Percentiles rank a stretch among this genome's conserved stretches.
Conservation (phyloP, 345 rosid species). For the Brassica incana region DNA sequence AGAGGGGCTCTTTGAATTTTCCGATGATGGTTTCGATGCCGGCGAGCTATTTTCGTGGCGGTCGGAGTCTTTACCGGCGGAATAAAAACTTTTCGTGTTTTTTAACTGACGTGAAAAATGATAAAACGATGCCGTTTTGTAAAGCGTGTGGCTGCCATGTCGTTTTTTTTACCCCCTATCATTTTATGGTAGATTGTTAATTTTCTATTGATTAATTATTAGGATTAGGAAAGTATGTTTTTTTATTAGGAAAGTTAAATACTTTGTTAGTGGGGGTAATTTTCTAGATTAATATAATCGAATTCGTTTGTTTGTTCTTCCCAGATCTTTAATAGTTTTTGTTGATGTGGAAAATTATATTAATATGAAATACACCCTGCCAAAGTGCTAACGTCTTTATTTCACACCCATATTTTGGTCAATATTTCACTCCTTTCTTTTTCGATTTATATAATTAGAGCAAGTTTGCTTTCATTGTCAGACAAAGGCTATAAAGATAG, state of each 20-base stretch:
- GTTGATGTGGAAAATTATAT: not conserved
- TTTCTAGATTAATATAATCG: conserved; percentile 21
- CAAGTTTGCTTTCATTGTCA: not conserved
- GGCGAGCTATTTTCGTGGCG: conserved; percentile 55
- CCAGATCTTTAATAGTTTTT: conserved; percentile 2
- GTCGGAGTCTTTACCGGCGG: conserved; percentile 62
- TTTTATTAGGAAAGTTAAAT: conserved; percentile 2
- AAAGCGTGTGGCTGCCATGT: conserved; percentile 32
- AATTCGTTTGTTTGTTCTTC: conserved; percentile 38
- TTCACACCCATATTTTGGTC: no score
- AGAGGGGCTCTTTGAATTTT: conserved; percentile 63
- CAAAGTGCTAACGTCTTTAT: no score
- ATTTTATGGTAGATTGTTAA: conserved; percentile 28
- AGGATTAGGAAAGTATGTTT: conserved; percentile 21
- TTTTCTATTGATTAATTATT: conserved; percentile 17
- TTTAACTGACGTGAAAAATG: conserved; percentile 16
- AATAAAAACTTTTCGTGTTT: conserved; percentile 18
- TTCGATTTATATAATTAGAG: not conserved
- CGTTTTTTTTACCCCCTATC: conserved; percentile 11
- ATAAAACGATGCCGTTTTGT: conserved; percentile 36
- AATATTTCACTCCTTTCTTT: no score
- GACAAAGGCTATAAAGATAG: not conserved
- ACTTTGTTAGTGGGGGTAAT: conserved; percentile 12
- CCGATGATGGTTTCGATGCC: conserved; percentile 45
- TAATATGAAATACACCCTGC: not conserved